Base-by-base conservation (phyloP, 768 basidiomycete species). In the Phylloporus rhodoxanthus region DNA sequence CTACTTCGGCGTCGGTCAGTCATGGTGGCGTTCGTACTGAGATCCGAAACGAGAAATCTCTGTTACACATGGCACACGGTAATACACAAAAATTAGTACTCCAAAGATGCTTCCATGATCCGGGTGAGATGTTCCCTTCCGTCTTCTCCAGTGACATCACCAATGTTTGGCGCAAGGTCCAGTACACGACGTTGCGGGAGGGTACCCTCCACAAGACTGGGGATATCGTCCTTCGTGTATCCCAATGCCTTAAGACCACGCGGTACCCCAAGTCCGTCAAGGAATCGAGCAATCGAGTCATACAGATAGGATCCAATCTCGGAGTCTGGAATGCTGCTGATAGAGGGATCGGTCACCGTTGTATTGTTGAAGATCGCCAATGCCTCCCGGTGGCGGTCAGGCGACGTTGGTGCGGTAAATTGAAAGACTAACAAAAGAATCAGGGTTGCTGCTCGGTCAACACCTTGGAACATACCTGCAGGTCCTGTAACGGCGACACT, bases 321-420 rank as follows among this genome's bases (percentile, higher is more conserved):
- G n/a, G 72, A 72, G 64, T 92, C 90, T 0, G 90, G 79, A 44
- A 93, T 82, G 32, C 80, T 79, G 4, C 76, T 70, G 57, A 91
- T 82, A 2, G 80, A 78, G 13, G 87, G 78, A 69, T 89, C 83
- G 1, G 82, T 74, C n/a, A 74, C 64, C 21, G 75, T 81, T 0
- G 81, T 81, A 48, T 71, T 67, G 36, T 76, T 80, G 76, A 96
- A 97, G 59, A 95, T 83, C 2, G 87, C 83, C 14, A 94, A 77
- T 1, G 84, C 90, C 67, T 91, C 83, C 39, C 94, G 85, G 69
- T 98, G 94, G 37, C 93, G 85, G 52, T 85, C 82, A 2, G 93
- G 91, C 0, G 91, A 85, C 5, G 94, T 94, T 7, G 95, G 93
- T 0, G 95, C 87, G 8, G 95, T 97, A 69, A 94, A 97, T 61